phyloP scores from a whole-genome alignment of 1,284 basidiomycete species.

The Exobasidium rhododendri region DNA sequence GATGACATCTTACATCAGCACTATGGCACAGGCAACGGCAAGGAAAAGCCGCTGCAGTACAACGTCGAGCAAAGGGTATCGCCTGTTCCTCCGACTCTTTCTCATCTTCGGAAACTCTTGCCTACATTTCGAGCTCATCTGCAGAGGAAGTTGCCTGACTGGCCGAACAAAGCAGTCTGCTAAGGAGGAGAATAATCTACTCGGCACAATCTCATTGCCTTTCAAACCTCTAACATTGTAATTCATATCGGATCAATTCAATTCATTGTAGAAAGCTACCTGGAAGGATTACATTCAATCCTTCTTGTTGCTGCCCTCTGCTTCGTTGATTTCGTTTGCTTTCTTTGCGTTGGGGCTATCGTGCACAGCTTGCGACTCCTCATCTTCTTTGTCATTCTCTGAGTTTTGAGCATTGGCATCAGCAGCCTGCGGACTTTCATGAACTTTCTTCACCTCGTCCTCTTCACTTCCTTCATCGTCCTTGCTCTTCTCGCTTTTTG shows the following conservation, averaged over 20 bases:
- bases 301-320: background rate
- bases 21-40: background rate
- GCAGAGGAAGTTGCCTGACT: background rate
- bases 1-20: slow-evolving; percentile 3
- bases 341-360: background rate
- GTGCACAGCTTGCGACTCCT: background rate
- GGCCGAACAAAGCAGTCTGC: background rate
- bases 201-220: no score
- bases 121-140: slow-evolving; percentile 4
- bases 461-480: no score
- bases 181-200: no score
- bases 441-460: background rate
- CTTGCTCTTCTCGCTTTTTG: background rate
- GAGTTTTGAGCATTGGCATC: background rate
- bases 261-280: no score
- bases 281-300: no score
- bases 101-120: background rate
- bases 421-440: background rate
- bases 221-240: no score
- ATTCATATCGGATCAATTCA: no score
- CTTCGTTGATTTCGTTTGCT: background rate
- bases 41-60: background rate
- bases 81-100: slow-evolving; percentile 5
- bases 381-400: background rate
- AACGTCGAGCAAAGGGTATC: background rate